A percentile compares a stretch with the other conserved stretches of the same genome.
Evolutionary conservation across 768 basidiomycete species (phyloP).

Genomic region (Phanerochaete carnosa): DNA sequence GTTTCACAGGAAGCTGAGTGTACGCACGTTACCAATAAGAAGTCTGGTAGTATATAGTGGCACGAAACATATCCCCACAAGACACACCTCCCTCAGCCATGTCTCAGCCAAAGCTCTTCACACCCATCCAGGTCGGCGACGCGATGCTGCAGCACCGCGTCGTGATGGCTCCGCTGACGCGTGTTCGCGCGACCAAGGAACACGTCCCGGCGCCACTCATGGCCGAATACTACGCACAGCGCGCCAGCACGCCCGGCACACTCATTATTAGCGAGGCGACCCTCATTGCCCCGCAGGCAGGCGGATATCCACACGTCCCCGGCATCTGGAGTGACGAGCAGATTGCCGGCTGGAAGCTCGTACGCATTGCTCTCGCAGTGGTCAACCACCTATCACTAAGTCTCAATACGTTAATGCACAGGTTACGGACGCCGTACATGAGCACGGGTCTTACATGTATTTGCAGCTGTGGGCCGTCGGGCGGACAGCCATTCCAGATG

Average conservation of each 20-base stretch:
- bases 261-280: too few relatives aligned
- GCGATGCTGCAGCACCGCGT: conserved; percentile 44
- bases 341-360: conserved; percentile 45
- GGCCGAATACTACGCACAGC: conserved; percentile 43
- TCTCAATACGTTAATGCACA: conserved; percentile 17
- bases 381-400: neutral
- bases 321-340: conserved; percentile 57
- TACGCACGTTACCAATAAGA: too few relatives aligned
- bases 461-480: too few relatives aligned
- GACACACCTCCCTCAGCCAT: too few relatives aligned
- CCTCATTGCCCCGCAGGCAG: too few relatives aligned
- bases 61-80: too few relatives aligned
- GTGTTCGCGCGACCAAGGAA: conserved; percentile 30
- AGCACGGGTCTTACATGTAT: conserved; percentile 47
- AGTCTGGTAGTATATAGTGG: too few relatives aligned
- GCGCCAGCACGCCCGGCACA: too few relatives aligned
- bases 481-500: conserved; percentile 29
- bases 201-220: conserved; percentile 32
- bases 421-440: conserved; percentile 55
- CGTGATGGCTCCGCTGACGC: conserved; percentile 48
- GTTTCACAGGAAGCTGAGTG: too few relatives aligned
- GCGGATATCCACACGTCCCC: too few relatives aligned
- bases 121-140: conserved; percentile 39
- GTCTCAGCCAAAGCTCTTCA: conserved; percentile 32
- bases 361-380: conserved; percentile 19